A percentile compares a stretch with the other conserved stretches of the same genome.
Evolutionary conservation across 371 early-diverging fungal genomes (phyloP).

Genomic region (Paraphysoderma sedebokerense): DNA sequence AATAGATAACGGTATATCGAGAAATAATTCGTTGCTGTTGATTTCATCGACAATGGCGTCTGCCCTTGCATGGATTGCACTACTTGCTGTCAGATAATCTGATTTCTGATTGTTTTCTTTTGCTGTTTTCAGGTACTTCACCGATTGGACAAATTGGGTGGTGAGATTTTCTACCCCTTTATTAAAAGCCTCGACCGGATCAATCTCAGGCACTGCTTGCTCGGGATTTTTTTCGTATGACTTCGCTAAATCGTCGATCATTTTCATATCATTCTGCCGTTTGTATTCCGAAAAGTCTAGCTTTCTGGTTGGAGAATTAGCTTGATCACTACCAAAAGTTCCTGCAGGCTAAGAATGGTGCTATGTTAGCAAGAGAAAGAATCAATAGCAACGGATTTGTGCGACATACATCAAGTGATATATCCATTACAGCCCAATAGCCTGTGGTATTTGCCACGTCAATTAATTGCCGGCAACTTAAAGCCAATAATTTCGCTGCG

Average conservation of each 20-base stretch:
- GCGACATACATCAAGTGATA: constrained; percentile 8
- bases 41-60: constrained; percentile 20
- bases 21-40: not conserved
- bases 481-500: constrained; percentile 15
- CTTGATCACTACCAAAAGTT: constrained; percentile 4
- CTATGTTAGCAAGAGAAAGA: not conserved
- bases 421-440: constrained; percentile 12
- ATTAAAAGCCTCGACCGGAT: constrained; percentile 8
- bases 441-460: constrained; percentile 18
- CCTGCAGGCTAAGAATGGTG: constrained; percentile 1
- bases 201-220: not conserved
- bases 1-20: not conserved
- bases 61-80: constrained; percentile 9
- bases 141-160: constrained; percentile 11
- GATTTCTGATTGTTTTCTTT: constrained; percentile 12
- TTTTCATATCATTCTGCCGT: constrained; percentile 16
- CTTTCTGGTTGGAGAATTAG: constrained; percentile 1
- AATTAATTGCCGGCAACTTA: constrained; percentile 10
- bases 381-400: constrained; percentile 6
- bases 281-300: constrained; percentile 21
- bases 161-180: constrained; percentile 12
- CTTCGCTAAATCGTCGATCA: constrained; percentile 19
- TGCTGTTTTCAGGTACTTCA: constrained; percentile 14
- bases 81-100: constrained; percentile 10
- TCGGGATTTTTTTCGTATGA: not conserved